phyloP scores from a whole-genome alignment of 2,329 filamentous ascomycete species.

The Bisporella sp. region DNA sequence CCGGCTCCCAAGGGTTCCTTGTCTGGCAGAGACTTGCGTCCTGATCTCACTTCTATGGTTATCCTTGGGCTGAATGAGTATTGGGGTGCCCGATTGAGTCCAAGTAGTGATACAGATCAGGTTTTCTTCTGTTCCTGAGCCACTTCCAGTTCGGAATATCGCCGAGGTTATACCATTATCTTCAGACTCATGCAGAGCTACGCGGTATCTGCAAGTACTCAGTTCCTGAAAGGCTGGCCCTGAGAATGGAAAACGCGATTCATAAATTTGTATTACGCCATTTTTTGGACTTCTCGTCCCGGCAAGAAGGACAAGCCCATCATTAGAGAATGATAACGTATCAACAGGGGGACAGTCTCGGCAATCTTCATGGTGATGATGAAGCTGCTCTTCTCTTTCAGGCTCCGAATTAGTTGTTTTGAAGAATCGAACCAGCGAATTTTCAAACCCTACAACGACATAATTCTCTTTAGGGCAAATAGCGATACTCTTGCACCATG shows the following conservation, averaged over 20 bases:
- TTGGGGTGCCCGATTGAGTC: conserved; percentile 35
- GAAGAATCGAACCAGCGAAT: conserved; percentile 33
- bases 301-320: conserved; percentile 33
- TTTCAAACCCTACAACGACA: conserved; percentile 35
- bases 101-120: conserved; percentile 34
- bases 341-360: conserved; percentile 31
- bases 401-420: conserved; percentile 28
- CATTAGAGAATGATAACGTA: conserved; percentile 34
- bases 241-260: conserved; percentile 33
- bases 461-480: conserved; percentile 34
- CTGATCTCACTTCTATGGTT: conserved; percentile 31
- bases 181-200: conserved; percentile 35
- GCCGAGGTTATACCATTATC: conserved; percentile 33
- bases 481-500: conserved; percentile 33
- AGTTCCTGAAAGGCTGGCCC: conserved; percentile 29
- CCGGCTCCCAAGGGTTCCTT: conserved; percentile 31
- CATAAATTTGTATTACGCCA: conserved; percentile 32
- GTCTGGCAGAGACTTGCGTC: conserved; percentile 22
- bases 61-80: conserved; percentile 32
- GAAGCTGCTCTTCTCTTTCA: conserved; percentile 32
- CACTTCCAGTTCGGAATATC: conserved; percentile 27
- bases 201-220: conserved; percentile 29
- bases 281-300: conserved; percentile 30
- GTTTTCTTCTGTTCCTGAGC: conserved; percentile 27
- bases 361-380: conserved; percentile 30